Evolutionary conservation across 352 stramenopile species (phyloP).

Genomic region (Phytophthora aleatoria): DNA sequence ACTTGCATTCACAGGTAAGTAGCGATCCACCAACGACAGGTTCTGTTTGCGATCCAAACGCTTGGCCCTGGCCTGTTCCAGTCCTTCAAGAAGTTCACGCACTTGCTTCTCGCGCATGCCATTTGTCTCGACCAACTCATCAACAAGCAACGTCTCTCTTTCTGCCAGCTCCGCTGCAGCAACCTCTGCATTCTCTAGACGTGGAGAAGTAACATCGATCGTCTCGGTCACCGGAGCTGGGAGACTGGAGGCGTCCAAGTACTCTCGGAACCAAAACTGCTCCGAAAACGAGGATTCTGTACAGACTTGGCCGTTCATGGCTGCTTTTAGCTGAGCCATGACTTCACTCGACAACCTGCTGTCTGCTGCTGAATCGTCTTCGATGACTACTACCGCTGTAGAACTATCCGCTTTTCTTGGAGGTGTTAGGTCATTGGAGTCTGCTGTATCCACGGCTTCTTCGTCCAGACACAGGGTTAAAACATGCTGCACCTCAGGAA

Average conservation of each 20-base stretch:
- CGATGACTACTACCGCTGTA: slow-evolving; percentile 34
- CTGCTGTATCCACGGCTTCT: slow-evolving; percentile 16
- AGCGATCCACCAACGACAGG: slow-evolving; percentile 70
- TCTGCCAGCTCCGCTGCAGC: slow-evolving; percentile 21
- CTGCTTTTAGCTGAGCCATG: slow-evolving; percentile 26
- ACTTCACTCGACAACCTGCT: slow-evolving; percentile 16
- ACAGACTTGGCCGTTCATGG: slow-evolving; percentile 47
- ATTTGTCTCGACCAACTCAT: slow-evolving; percentile 56
- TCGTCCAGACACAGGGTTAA: slow-evolving; percentile 13
- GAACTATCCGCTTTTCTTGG: slow-evolving; percentile 11
- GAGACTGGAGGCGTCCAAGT: slow-evolving; percentile 28
- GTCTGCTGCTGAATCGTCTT: slow-evolving; percentile 33
- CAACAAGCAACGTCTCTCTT: slow-evolving; percentile 48
- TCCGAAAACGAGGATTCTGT: slow-evolving; percentile 54
- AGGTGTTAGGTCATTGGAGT: slow-evolving; percentile 6
- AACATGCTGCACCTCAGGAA: slow-evolving; percentile 57
- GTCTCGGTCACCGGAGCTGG: slow-evolving; percentile 4
- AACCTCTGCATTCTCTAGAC: slow-evolving; percentile 5
- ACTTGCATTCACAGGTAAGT: slow-evolving; percentile 55
- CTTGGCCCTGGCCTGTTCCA: slow-evolving; percentile 53
- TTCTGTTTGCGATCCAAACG: slow-evolving; percentile 55
- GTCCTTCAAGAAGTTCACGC: slow-evolving; percentile 49
- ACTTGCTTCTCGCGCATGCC: slow-evolving; percentile 62
- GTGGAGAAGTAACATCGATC: slow-evolving; percentile 32
- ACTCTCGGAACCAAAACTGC: slow-evolving; percentile 66